These are phyloP conservation scores for Chlorociboria aeruginascens DNA, from an alignment of 495 filamentous ascomycete species.

Conservation along the genomic window DNA sequence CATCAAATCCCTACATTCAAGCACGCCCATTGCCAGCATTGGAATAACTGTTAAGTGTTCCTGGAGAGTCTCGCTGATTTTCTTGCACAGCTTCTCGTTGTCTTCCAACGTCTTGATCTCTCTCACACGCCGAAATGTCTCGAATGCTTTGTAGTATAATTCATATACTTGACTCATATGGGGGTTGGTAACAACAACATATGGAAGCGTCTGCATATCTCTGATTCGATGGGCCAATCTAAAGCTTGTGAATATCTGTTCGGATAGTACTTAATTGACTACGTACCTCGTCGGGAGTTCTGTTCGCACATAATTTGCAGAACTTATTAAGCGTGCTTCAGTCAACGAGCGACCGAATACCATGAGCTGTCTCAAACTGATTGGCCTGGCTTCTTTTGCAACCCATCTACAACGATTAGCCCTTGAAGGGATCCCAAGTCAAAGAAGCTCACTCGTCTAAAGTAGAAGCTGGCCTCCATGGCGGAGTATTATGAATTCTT, in stretches of 20 bases:
- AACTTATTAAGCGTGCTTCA: conserved; percentile 77
- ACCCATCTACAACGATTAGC: conserved; percentile 55
- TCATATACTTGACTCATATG: conserved; percentile 93
- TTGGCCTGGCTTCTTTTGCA: conserved; percentile 68
- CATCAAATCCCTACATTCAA: conserved; percentile 75
- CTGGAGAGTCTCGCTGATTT: conserved; percentile 64
- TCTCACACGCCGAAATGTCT: conserved; percentile 68
- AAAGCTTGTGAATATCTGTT: neutral
- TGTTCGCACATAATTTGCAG: conserved; percentile 92
- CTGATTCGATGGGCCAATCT: conserved; percentile 88
- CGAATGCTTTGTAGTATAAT: conserved; percentile 91
- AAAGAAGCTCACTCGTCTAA: conserved; percentile 65
- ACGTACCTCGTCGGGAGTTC: conserved; percentile 78
- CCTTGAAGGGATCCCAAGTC: conserved; percentile 16
- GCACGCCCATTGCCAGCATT: conserved; percentile 81
- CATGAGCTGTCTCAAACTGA: conserved; percentile 83
- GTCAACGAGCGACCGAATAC: conserved; percentile 87
- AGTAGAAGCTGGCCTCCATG: conserved; percentile 72
- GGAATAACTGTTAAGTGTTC: conserved; percentile 92
- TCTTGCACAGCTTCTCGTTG: conserved; percentile 79
- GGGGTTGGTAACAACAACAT: conserved; percentile 89
- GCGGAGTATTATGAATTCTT: conserved; percentile 28
- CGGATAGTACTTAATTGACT: neutral
- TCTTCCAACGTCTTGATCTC: conserved; percentile 80
- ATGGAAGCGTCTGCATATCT: conserved; percentile 94